Evolutionary conservation across 805 yeast species (phyloP).

Genomic region (Dipodascus geniculatus): DNA sequence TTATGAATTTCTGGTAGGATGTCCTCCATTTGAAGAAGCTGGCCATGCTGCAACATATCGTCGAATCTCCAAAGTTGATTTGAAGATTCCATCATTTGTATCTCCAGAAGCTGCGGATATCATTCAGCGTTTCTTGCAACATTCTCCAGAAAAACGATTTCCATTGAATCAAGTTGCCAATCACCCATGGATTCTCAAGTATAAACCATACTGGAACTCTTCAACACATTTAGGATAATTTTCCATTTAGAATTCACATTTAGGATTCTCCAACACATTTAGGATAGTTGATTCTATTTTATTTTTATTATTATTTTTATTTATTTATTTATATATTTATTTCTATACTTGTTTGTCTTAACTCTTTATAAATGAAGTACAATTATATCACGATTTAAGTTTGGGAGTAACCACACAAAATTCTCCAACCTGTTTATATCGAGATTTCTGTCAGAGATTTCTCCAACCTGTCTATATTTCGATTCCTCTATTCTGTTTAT

Average conservation of each 20-base stretch:
- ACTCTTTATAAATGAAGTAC: too few relatives aligned
- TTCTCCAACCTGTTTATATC: background rate
- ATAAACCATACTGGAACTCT: constrained; percentile 46
- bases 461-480: background rate
- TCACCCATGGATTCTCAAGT: constrained; percentile 78
- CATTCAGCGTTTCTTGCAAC: constrained; percentile 47
- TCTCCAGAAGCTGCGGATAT: constrained; percentile 69
- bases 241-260: too few relatives aligned
- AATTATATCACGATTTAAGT: too few relatives aligned
- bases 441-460: background rate
- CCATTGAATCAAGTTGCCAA: constrained; percentile 45
- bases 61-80: constrained; percentile 67
- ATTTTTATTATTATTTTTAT: background rate
- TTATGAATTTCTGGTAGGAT: constrained; percentile 77
- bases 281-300: background rate
- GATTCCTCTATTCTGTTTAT: background rate
- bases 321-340: background rate
- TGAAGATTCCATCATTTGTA: constrained; percentile 59
- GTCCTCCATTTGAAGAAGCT: constrained; percentile 87
- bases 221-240: background rate
- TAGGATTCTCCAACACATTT: constrained; percentile 34
- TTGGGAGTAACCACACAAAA: background rate
- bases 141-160: constrained; percentile 58
- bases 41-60: constrained; percentile 62
- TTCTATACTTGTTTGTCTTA: constrained; percentile 3